These are phyloP conservation scores for Pterulicium gracile DNA, from an alignment of 1,284 basidiomycete species.

Conservation along the genomic window DNA sequence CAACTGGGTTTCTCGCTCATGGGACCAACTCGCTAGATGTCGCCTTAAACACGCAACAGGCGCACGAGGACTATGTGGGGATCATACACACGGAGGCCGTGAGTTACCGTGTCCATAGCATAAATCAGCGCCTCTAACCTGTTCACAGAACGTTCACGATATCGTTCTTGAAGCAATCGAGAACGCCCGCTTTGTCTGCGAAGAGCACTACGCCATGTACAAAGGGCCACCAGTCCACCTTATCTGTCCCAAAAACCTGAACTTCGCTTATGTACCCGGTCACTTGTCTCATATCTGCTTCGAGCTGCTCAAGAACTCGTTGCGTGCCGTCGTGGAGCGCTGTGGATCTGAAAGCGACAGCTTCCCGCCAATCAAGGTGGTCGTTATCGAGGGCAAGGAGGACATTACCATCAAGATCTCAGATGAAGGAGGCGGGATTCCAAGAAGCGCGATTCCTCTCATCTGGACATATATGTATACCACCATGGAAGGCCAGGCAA, in stretches of 20 bases:
- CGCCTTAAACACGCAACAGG: conserved; percentile 81
- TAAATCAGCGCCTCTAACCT: no score
- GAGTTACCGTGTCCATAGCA: no score
- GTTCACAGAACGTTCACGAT: conserved; percentile 74
- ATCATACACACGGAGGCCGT: conserved; percentile 96
- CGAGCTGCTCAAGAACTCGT: conserved; percentile 97
- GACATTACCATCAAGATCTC: conserved; percentile 98
- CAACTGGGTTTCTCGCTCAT: no score
- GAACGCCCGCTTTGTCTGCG: conserved; percentile 96
- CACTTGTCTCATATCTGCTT: conserved; percentile 96
- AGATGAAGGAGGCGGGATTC: conserved; percentile 81
- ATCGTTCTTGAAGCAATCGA: conserved; percentile 99
- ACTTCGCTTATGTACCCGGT: conserved; percentile 94
- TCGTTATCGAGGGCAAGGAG: conserved; percentile 90
- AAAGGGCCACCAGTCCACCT: conserved; percentile 94
- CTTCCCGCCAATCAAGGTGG: conserved; percentile 93
- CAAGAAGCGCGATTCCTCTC: conserved; percentile 84
- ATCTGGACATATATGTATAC: conserved; percentile 99
- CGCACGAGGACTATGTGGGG: conserved; percentile 89
- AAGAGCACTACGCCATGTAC: conserved; percentile 96
- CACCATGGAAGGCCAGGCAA: conserved; percentile 85
- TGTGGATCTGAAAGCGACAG: conserved; percentile 75
- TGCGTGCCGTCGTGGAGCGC: conserved; percentile 93
- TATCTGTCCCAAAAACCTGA: conserved; percentile 82
- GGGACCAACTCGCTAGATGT: no score